Conservation (phyloP, 2,329 filamentous ascomycete species). For the Lanzia echinophila region DNA sequence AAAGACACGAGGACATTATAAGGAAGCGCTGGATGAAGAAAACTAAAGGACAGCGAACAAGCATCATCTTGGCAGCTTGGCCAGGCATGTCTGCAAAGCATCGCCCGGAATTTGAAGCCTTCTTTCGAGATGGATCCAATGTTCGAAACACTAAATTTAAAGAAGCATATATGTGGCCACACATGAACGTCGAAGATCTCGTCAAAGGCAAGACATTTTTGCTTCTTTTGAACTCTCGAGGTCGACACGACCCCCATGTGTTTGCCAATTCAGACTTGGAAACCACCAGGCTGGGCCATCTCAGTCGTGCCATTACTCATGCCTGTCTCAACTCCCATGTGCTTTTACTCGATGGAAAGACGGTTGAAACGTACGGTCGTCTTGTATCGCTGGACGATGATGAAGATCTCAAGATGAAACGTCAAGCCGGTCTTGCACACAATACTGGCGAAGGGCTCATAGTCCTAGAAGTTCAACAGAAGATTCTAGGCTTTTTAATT, state of each 20-base stretch:
- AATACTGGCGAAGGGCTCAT: conserved; percentile 42
- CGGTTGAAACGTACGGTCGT: conserved; percentile 32
- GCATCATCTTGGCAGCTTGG: conserved; percentile 42
- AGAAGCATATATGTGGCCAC: conserved; percentile 43
- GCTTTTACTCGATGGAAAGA: conserved; percentile 31
- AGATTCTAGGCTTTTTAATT: conserved; percentile 42
- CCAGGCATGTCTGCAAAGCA: conserved; percentile 43
- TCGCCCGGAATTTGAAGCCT: conserved; percentile 42
- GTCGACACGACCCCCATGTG: conserved; percentile 37
- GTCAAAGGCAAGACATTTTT: conserved; percentile 36
- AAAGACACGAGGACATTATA: conserved; percentile 45
- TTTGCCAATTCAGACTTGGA: conserved; percentile 44
- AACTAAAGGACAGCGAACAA: conserved; percentile 37
- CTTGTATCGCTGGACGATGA: conserved; percentile 33
- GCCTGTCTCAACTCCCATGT: conserved; percentile 29
- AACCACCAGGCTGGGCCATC: conserved; percentile 29
- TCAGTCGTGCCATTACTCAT: conserved; percentile 19
- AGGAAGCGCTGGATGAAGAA: conserved; percentile 51
- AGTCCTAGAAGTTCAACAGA: conserved; percentile 45
- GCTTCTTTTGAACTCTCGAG: conserved; percentile 47
- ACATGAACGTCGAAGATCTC: conserved; percentile 53
- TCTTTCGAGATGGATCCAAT: conserved; percentile 21
- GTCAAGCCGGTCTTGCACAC: conserved; percentile 32
- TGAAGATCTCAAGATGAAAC: conserved; percentile 34
- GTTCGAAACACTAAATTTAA: conserved; percentile 21